Evolutionary conservation across 2,329 filamentous ascomycete species (phyloP).

Genomic region (Celoporthe dispersa): DNA sequence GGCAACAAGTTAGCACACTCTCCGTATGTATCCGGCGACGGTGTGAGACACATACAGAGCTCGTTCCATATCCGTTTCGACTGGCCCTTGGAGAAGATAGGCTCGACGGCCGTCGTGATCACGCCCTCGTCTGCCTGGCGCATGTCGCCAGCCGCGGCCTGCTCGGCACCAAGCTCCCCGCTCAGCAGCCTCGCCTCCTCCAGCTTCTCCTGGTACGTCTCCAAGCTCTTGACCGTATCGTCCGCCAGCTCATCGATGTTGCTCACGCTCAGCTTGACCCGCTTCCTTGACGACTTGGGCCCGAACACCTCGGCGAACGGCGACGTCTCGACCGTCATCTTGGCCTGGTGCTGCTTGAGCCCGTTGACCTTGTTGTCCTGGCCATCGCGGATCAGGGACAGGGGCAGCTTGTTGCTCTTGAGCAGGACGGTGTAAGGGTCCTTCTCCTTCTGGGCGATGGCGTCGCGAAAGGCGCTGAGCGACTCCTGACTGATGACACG

Average conservation of each 20-base stretch:
- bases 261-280: conserved; percentile 85
- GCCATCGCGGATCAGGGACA: conserved; percentile 87
- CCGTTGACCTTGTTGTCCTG: conserved; percentile 70
- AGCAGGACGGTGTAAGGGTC: conserved; percentile 95
- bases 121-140: conserved; percentile 46
- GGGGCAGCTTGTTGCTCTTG: conserved; percentile 95
- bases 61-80: conserved; percentile 98
- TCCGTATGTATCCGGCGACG: not conserved
- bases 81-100: conserved; percentile 93
- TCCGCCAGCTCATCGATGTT: conserved; percentile 82
- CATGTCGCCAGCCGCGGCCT: conserved; percentile 49
- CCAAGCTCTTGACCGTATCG: conserved; percentile 78
- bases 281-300: conserved; percentile 89
- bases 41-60: conserved; percentile 53
- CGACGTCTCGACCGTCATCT: conserved; percentile 83
- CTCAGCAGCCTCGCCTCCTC: conserved; percentile 80
- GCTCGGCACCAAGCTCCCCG: conserved; percentile 64
- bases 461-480: conserved; percentile 83
- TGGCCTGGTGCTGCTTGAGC: conserved; percentile 88
- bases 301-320: conserved; percentile 91
- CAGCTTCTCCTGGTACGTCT: conserved; percentile 77
- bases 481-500: conserved; percentile 82
- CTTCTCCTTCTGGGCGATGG: conserved; percentile 85
- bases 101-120: conserved; percentile 71
- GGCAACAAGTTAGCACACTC: not conserved